Evolutionary conservation across 2,329 filamentous ascomycete species (phyloP).

Genomic region (Thelonectria rubi): DNA sequence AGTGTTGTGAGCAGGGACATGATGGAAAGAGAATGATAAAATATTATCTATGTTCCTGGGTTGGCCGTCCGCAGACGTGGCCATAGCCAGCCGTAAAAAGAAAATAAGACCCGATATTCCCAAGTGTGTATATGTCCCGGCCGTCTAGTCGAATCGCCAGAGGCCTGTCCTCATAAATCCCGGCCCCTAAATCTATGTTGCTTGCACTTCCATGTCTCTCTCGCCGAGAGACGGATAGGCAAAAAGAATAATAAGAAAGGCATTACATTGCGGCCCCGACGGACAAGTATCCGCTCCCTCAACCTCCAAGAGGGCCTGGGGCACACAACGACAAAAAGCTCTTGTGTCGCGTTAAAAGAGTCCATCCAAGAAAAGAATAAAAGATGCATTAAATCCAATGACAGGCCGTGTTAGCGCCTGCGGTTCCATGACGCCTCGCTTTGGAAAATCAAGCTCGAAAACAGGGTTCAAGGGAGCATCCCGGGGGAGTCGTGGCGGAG

Average conservation of each 20-base stretch:
- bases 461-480: constrained; percentile 16
- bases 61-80: not conserved
- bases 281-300: not conserved
- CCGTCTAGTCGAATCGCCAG: no score
- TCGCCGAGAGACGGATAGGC: no score
- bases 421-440: constrained; percentile 42
- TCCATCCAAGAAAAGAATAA: not conserved
- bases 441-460: constrained; percentile 24
- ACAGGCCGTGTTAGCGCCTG: constrained; percentile 28
- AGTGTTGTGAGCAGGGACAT: not conserved
- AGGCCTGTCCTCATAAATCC: no score
- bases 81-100: constrained; percentile 14
- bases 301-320: not conserved
- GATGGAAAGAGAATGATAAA: not conserved
- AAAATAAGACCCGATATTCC: not conserved
- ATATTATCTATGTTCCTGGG: constrained; percentile 15
- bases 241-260: not conserved
- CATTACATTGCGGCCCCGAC: constrained; percentile 8
- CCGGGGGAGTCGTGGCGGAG: constrained; percentile 10
- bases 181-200: no score
- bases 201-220: no score
- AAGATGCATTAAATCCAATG: constrained; percentile 12
- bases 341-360: constrained; percentile 16
- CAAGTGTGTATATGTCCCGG: not conserved
- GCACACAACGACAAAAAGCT: constrained; percentile 1